Base-by-base conservation (phyloP, 148 eudicot species). In the Rhododendron kiyosumense region DNA sequence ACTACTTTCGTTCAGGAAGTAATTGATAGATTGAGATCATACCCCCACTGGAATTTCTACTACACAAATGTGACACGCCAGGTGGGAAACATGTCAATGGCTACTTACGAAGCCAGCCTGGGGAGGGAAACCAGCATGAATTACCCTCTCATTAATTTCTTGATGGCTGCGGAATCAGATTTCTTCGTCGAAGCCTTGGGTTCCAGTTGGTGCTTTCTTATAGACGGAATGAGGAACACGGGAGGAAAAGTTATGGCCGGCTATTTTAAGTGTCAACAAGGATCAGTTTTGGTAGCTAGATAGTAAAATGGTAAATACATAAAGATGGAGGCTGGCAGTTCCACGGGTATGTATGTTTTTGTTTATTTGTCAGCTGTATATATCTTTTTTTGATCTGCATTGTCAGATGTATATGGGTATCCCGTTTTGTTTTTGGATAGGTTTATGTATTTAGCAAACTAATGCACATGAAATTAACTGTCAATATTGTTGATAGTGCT, bases 241-340 rank as follows among this genome's bases (percentile, higher is more conserved):
- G 99, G 98, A 43, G 99, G 99, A 2, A 97, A 95, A 88, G 98
- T 97, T 8, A 95, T 97, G 99, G 7, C 97, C 0, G 99, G 99
- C 41, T 97, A 97, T 88, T 88, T 86, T 97, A 77, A 97, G 98
- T 51, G 99, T 97, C 71, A 97, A 97, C 90, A 93, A 94, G 90
- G 99, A 97, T 61, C 87, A 98, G 75, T 94, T 94, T 86, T 97
- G 99, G 98, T 97, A 28, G 34, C 34, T n/a, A 52, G 45, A 5
- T 43, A 43, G 45, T 1, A 34, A 89, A 87, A 61, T 3, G 36
- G 22, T 71, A 15, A 14, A 30, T 52, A 1, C 15, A 59, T 22
- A 38, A 38, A 51, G 83, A 63, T 81, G 43, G 28, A 0, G 69
- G 18, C 61, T 32, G 45, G 83, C 6, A 15, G 7, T 15, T 8